Evolutionary conservation across 805 yeast genomes (phyloP).

Genomic region (Starmerella roubikii): DNA sequence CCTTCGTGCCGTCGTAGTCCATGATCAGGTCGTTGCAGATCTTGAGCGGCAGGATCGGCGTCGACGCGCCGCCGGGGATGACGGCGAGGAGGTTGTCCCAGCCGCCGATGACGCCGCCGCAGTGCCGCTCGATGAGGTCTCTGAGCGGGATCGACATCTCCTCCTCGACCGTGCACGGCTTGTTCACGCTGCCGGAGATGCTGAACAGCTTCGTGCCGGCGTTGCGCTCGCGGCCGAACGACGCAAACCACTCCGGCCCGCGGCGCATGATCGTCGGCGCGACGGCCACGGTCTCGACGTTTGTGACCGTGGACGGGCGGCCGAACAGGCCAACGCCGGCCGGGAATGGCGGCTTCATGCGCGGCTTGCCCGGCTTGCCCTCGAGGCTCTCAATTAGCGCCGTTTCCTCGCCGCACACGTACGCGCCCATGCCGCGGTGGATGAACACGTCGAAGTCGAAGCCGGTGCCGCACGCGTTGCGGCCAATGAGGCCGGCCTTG

Average conservation of each 20-base stretch:
- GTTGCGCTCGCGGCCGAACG: constrained; percentile 76
- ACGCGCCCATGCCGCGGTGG: constrained; percentile 91
- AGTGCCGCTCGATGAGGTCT: constrained; percentile 73
- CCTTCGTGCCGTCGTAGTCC: constrained; percentile 81
- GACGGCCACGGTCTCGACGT: constrained; percentile 83
- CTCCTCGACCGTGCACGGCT: constrained; percentile 87
- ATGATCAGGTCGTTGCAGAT: constrained; percentile 56
- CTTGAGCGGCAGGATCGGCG: constrained; percentile 61
- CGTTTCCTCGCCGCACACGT: constrained; percentile 86
- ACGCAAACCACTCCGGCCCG: constrained; percentile 78
- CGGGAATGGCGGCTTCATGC: constrained; percentile 90
- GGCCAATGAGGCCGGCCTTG: constrained; percentile 64
- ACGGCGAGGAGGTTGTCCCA: constrained; percentile 85
- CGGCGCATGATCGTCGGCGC: constrained; percentile 82
- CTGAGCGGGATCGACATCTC: constrained; percentile 82
- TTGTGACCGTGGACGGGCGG: constrained; percentile 81
- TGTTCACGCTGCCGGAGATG: constrained; percentile 81
- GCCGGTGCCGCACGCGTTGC: constrained; percentile 78
- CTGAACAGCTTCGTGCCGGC: constrained; percentile 73
- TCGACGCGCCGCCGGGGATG: constrained; percentile 84
- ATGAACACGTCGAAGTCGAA: constrained; percentile 70
- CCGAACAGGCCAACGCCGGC: constrained; percentile 89
- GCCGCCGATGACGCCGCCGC: constrained; percentile 85
- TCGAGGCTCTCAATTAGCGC: constrained; percentile 78
- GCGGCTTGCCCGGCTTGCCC: constrained; percentile 89